Base-by-base conservation (phyloP, 140 eudicot species). In the Stevia rebaudiana region DNA sequence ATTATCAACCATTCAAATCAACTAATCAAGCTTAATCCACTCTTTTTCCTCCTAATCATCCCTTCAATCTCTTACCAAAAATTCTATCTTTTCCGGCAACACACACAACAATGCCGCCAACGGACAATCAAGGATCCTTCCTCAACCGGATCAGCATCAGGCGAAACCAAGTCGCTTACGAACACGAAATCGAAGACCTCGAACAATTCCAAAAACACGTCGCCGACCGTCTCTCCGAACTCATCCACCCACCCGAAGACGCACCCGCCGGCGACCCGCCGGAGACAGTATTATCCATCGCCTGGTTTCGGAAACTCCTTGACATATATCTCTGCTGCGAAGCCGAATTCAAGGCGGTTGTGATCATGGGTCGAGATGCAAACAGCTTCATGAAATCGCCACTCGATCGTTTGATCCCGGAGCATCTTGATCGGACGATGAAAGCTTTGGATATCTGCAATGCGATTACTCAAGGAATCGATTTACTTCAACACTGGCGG, bases 101-200 rank as follows among this genome's bases (percentile, higher is more conserved):
- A 18, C 28, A 65, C 8, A 12, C 65, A 49, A 65, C 53, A 76
- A 88, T 88, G 98, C 84, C 85, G 68, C 78, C 78, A 5, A 78
- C 88, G 8, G 98, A 87, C 49, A 80, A 83, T 21, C 96, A 85
- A 61, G 74, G 84, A 15, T 88, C 95, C 6, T 88, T 92, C 80
- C 80, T 92, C 11, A 90, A 84, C 75, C 84, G 86, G 37, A 85
- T 88, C 28, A 92, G 98, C 75, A 85, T 88, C 74, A 96, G 96
- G 9, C 88, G 96, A n/a, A 88, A 85, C 74, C 98, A 92, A 42
- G 84, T 85, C 47, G 78, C 50, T 3, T 77, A 80, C 69, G 90
- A 74, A 3, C 74, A 76, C 49, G 90, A 88, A 16, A 42, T 68
- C 6, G 86, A 85, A 30, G 92, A 88, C 77, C 79, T 85, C 33